Evolutionary conservation across 805 yeast species (phyloP), one percentile per base, ranked within the genome.

Genomic region (Wickerhamia fluorescens): DNA sequence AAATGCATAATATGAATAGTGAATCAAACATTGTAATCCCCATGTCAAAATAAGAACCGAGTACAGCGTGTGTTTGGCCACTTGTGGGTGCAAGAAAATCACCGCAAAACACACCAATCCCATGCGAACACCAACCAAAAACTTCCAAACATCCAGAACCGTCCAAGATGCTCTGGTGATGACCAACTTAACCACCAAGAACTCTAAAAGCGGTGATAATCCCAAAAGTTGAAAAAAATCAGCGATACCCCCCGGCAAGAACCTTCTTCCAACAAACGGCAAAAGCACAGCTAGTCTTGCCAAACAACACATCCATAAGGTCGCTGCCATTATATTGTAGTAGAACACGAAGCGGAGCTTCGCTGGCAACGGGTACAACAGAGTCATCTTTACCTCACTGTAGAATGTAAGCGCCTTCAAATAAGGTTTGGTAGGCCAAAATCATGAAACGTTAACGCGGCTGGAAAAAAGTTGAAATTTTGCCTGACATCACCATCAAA

Each of bases 181-280:
- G 20, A 47, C 43, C 4, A 44, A 16, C 16, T 45, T 47, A 7
- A 40, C 29, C 11, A 36, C 18, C 14, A 37, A 19, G 18, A 49
- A 40, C 4, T 48, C 53, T 2, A 50, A 26, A 11, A 60, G 40
- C 7, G 68, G 68, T 6, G 54, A 34, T 12, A 57, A 33, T 2
- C 68, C 38, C 16, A 63, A 61, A 7, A 54, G 53, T 26, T 62
- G 68, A 41, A 75, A 70, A 52, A 76, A 79, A 39, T 73, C 81
- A 25, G 83, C 82, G 8, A 80, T 73, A 0, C 85, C 87, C 5
- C 79, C 85, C 2, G 86, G 81, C 13, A 79, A 49, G 39, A 76
- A 79, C 38, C 60, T 61, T 18, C 74, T 51, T 0, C 85, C 82
- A n/a, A 76, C 84, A 15, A 80, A 52, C 1, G 84, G 83, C 25